Evolutionary conservation across 2,329 filamentous ascomycete species (phyloP).

Genomic region (Magnaporthiopsis poae): DNA sequence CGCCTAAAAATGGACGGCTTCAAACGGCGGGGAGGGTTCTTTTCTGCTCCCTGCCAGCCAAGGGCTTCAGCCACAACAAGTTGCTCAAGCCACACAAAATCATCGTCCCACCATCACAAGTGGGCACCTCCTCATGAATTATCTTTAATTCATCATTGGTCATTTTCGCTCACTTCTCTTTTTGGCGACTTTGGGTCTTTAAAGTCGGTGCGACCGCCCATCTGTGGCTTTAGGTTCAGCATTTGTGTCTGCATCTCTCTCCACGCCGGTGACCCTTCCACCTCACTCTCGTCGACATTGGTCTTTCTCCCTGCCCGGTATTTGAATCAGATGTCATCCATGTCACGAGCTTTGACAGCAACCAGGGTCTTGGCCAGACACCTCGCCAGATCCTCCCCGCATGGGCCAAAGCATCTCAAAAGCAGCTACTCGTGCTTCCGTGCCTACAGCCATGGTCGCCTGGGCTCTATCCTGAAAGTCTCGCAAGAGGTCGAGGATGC

Average conservation of each 20-base stretch:
- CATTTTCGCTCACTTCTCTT: not conserved
- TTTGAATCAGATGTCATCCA: not conserved
- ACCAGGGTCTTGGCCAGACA: not conserved
- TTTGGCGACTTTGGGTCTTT: not conserved
- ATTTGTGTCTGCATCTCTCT: not conserved
- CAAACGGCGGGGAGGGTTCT: not conserved
- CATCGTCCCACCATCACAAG: not conserved
- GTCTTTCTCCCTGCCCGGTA: not conserved
- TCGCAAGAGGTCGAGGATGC: conserved; percentile 78
- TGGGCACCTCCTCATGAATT: too few relatives aligned
- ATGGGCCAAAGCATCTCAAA: not conserved
- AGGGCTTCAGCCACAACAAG: not conserved
- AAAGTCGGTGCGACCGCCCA: not conserved
- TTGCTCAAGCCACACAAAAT: not conserved
- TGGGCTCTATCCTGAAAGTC: conserved; percentile 28
- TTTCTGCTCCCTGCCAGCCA: not conserved
- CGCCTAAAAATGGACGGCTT: not conserved
- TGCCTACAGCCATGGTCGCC: not conserved
- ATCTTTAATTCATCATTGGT: not conserved
- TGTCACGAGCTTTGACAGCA: not conserved
- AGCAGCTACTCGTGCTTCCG: not conserved
- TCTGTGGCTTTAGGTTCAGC: not conserved
- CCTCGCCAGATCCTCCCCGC: not conserved
- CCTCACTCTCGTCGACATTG: not conserved
- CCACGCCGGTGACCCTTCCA: not conserved